phyloP scores from a whole-genome alignment of 2,329 filamentous ascomycete genomes.

The Alternaria brassicae region DNA sequence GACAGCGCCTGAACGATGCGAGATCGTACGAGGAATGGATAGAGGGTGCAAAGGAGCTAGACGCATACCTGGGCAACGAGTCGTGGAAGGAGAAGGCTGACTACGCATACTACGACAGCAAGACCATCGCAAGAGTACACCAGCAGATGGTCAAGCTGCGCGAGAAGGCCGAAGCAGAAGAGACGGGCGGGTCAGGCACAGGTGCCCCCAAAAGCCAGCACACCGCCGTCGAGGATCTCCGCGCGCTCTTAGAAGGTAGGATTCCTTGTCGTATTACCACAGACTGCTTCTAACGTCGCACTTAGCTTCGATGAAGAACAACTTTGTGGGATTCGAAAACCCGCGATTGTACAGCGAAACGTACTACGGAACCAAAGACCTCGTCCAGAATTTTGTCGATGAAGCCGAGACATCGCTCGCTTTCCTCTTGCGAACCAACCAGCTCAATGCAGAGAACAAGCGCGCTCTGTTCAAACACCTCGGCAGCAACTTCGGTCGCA shows the following conservation, averaged over 20 bases:
- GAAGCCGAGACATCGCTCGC: constrained; percentile 75
- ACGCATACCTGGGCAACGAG: constrained; percentile 80
- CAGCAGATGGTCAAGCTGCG: constrained; percentile 75
- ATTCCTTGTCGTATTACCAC: not conserved
- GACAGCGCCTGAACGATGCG: constrained; percentile 73
- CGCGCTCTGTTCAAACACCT: constrained; percentile 84
- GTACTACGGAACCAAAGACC: constrained; percentile 95
- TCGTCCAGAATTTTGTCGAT: constrained; percentile 89
- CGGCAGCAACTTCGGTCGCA: constrained; percentile 88
- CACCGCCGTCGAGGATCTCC: constrained; percentile 75
- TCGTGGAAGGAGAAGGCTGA: constrained; percentile 78
- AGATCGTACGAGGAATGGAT: constrained; percentile 86
- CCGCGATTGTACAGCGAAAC: constrained; percentile 94
- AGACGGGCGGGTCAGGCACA: constrained; percentile 50
- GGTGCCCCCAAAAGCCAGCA: constrained; percentile 36
- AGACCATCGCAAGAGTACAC: constrained; percentile 79
- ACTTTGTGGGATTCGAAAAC: constrained; percentile 95
- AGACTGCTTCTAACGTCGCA: not conserved
- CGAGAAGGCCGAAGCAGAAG: constrained; percentile 61
- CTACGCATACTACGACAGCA: constrained; percentile 83
- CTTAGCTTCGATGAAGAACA: constrained; percentile 88
- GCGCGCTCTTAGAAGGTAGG: constrained; percentile 70
- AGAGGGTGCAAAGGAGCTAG: constrained; percentile 76
- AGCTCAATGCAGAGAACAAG: constrained; percentile 76
- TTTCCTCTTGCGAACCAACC: constrained; percentile 71